Evolutionary conservation across 2,329 filamentous ascomycete species (phyloP), one percentile per base, ranked within the genome.

Genomic region (Xylariaceae sp.): DNA sequence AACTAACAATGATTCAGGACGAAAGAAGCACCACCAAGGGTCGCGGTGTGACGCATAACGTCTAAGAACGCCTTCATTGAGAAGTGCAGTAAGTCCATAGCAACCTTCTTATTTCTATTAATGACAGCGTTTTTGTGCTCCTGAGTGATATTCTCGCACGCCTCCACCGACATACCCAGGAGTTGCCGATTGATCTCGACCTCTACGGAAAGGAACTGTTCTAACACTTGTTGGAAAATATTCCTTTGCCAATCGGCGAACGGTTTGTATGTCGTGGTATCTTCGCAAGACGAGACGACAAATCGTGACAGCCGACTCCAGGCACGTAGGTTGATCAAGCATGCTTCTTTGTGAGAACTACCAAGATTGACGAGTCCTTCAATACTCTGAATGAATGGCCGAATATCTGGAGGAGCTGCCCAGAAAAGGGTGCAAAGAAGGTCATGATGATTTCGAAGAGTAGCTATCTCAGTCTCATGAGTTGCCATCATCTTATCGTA

Each of bases 391-490:
- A 82, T 72, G 5, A 76, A 76, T 3, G 83, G 85, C 6, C 86
- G 79, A 45, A 84, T 66, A 2, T 81, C 79, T 1, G 77, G 68
- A 7, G 86, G 86, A 1, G 83, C 79, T 5, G 82, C 83, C 85
- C 86, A 90, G 67, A 84, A 89, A 4, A 90, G 75, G 0, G 85
- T 87, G 62, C 83, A 86, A 3, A 90, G 76, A 37, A 90, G 79
- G 68, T 90, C 87, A 56, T 89, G 87, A 58, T 90, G 87, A 58
- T 90, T 90, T 55, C 86, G 77, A 39, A 90, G 73, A 4, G 86
- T 85, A 3, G 85, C 84, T 41, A 89, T 75, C 45, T 90, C 86
- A 33, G 80, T 79, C 62, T 86, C 78, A 54, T 82, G 79, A 9
- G 88, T 79, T 5, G 75, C 78, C 56, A 86, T 79, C 66, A 89